Conservation (phyloP, 495 filamentous ascomycete genomes). For the Melanomma pulvis-pyrius region DNA sequence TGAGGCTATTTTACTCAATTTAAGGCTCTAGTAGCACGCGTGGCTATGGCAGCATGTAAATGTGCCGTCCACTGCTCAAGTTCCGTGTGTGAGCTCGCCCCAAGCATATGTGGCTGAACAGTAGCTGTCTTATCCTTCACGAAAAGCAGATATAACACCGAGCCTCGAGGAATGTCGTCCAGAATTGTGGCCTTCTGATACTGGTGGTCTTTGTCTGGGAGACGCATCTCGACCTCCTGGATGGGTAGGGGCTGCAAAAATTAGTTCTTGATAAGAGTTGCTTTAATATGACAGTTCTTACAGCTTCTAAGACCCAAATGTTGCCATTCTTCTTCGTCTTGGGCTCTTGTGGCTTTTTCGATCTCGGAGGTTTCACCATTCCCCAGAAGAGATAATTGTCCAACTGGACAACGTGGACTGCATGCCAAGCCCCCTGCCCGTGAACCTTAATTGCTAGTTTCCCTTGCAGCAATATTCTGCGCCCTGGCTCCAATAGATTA, state of each 20-base stretch:
- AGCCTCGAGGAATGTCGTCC: slow-evolving; percentile 20
- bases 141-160: slow-evolving; percentile 17
- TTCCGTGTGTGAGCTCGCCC: neutral
- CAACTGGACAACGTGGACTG: slow-evolving; percentile 14
- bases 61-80: neutral
- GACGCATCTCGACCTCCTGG: neutral
- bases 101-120: slow-evolving; percentile 12
- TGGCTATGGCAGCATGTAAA: neutral
- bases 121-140: slow-evolving; percentile 8
- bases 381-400: slow-evolving; percentile 31
- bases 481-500: neutral
- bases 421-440: slow-evolving; percentile 14
- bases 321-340: neutral
- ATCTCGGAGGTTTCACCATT: slow-evolving; percentile 11
- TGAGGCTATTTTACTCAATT: too few species aligned
- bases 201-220: slow-evolving; percentile 10
- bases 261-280: neutral
- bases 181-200: slow-evolving; percentile 14
- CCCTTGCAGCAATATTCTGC: slow-evolving; percentile 15
- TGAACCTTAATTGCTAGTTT: slow-evolving; percentile 15
- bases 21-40: neutral
- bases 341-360: neutral
- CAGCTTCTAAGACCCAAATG: slow-evolving; percentile 23
- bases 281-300: neutral
- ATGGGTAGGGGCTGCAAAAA: slow-evolving; percentile 7